phyloP scores from a whole-genome alignment of 1,139 yeast genomes.

The Spathaspora jeffriesii region DNA sequence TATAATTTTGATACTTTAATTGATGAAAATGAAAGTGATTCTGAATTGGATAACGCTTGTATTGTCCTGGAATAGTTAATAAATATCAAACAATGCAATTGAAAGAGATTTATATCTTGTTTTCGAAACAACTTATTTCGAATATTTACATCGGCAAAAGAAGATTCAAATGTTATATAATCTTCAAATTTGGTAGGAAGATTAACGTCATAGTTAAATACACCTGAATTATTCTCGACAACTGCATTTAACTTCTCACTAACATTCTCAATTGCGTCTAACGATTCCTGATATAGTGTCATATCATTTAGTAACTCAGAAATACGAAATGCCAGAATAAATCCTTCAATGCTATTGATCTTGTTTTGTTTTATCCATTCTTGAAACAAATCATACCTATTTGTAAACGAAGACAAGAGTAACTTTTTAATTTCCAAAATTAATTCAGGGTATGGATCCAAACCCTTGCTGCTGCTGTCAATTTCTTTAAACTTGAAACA shows the following conservation, averaged over 20 bases:
- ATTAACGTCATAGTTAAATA: slow-evolving; percentile 8
- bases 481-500: slow-evolving; percentile 44
- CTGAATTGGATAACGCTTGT: slow-evolving; percentile 22
- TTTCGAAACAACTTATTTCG: slow-evolving; percentile 12
- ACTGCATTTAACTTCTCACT: slow-evolving; percentile 21
- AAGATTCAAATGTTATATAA: slow-evolving; percentile 18
- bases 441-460: slow-evolving; percentile 53
- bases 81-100: slow-evolving; percentile 27
- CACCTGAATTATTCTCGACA: slow-evolving; percentile 14
- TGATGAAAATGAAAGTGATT: slow-evolving; percentile 29
- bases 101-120: slow-evolving; percentile 24
- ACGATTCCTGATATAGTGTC: slow-evolving; percentile 58
- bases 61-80: slow-evolving; percentile 25
- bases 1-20: slow-evolving; percentile 31
- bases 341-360: slow-evolving; percentile 13
- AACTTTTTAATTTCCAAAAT: slow-evolving; percentile 49
- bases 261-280: slow-evolving; percentile 45
- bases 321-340: slow-evolving; percentile 20
- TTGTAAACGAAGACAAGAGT: slow-evolving; percentile 57
- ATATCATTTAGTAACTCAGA: slow-evolving; percentile 44
- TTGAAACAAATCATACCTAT: slow-evolving; percentile 32
- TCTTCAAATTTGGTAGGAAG: slow-evolving; percentile 14
- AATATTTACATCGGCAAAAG: slow-evolving; percentile 12
- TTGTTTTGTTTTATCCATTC: slow-evolving; percentile 32
- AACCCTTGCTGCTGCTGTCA: slow-evolving; percentile 33